These are phyloP conservation scores for Fulvia fulva DNA, from an alignment of 2,329 filamentous ascomycete species.

Conservation along the genomic window DNA sequence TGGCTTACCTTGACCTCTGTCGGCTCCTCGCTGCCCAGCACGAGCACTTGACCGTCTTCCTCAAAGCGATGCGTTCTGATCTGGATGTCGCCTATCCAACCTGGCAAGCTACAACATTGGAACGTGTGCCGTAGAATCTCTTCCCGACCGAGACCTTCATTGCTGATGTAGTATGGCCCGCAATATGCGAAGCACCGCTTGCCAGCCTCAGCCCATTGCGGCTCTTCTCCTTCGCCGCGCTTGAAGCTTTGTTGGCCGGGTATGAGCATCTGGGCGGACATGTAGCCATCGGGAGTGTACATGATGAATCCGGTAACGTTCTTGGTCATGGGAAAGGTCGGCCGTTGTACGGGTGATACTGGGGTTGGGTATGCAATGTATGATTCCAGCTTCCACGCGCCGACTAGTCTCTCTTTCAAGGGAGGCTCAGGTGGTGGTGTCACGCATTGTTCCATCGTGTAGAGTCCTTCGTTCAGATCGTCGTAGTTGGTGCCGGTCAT, in stretches of 20 bases:
- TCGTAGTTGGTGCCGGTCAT: constrained; percentile 30
- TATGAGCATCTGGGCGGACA: constrained; percentile 38
- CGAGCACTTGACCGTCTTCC: constrained; percentile 37
- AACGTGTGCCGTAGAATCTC: constrained; percentile 37
- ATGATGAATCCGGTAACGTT: constrained; percentile 37
- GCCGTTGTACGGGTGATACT: constrained; percentile 32
- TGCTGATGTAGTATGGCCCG: constrained; percentile 37
- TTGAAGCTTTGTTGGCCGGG: constrained; percentile 37
- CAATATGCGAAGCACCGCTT: constrained; percentile 37
- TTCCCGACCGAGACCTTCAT: constrained; percentile 33
- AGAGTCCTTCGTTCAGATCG: constrained; percentile 33
- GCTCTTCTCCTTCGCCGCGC: constrained; percentile 35
- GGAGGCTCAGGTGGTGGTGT: constrained; percentile 30
- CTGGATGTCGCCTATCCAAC: constrained; percentile 38
- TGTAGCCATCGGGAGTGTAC: constrained; percentile 39
- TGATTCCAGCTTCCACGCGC: constrained; percentile 37
- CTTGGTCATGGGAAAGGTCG: constrained; percentile 37
- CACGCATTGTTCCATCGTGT: constrained; percentile 28
- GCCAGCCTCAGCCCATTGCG: constrained; percentile 38
- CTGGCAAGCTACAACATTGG: constrained; percentile 37
- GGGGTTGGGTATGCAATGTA: constrained; percentile 38
- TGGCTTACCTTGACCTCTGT: constrained; percentile 36
- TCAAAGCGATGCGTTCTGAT: constrained; percentile 36
- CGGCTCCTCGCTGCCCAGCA: constrained; percentile 37
- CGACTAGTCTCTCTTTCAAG: constrained; percentile 33